Evolutionary conservation across 192 early-diverging fungal species (phyloP), one percentile per base, ranked within the genome.

Genomic region (Podila horticola): DNA sequence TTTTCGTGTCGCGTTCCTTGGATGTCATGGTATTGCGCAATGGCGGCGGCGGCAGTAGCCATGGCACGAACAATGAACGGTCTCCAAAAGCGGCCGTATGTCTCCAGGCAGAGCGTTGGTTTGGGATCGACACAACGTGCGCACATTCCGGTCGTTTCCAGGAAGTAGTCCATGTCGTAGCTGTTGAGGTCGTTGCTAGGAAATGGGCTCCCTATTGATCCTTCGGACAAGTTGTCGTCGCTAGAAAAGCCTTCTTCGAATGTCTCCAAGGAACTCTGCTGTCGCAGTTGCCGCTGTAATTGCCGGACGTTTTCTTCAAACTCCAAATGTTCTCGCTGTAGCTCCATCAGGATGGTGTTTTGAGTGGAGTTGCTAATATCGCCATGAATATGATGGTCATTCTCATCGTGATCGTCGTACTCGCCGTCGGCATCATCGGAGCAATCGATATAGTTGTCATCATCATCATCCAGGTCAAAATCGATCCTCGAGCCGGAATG

Each of bases 291-390:
- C 49, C 69, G 66, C 28, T 81, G 77, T 12, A 81, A 58, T 36
- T 73, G 71, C 0, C 77, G 71, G 9, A 81, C 71, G 58, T 81
- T 81, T 33, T 81, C 77, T 34, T 81, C 77, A 69, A 81, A 81
- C 57, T 81, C 77, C 24, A 81, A 66, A 29, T 81, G 77, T 13
- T 81, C 77, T 8, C 77, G 77, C 51, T 71, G 71, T 38, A 81
- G 49, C 57, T 81, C 71, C 49, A 81, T 59, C n/a, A 81, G 71
- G 15, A 72, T 73, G n/a, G 77, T 71, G 29, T 81, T 71, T 33
- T 69, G 70, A 8, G 71, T 67, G n/a, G 77, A 45, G 11, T 69
- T 36, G 67, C 58, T 38, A 69, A 72, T 55, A 29, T 81, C 71
- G 41, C 73, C 77, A n/a, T 81, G 77, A 11, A 69, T 66, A 31